These are phyloP conservation scores for Lentinula raphanica DNA, from an alignment of 768 basidiomycete species.

Conservation along the genomic window DNA sequence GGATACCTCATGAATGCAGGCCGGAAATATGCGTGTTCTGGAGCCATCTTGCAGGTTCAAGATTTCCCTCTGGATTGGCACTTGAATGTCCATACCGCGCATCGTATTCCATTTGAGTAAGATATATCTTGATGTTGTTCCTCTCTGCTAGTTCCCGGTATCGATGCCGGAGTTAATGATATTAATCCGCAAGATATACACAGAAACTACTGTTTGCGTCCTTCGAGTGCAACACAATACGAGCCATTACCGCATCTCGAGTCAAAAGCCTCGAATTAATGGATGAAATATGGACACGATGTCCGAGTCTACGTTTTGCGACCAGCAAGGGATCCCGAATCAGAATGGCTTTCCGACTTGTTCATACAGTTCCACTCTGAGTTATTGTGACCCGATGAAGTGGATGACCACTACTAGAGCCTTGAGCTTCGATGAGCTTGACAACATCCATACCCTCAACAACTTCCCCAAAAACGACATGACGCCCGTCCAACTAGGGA, in stretches of 20 bases:
- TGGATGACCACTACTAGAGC: constrained; percentile 36
- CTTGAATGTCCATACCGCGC: background rate
- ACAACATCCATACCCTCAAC: constrained; percentile 57
- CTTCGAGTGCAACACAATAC: background rate
- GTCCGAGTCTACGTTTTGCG: background rate
- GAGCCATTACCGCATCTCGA: too few relatives aligned
- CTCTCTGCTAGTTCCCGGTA: background rate
- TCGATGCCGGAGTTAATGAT: background rate
- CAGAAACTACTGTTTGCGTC: background rate
- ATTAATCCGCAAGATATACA: background rate
- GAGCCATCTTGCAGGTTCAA: background rate
- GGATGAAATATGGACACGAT: background rate
- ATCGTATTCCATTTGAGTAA: background rate
- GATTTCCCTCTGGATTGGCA: background rate
- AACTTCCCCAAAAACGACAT: constrained; percentile 90
- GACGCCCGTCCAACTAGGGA: constrained; percentile 58
- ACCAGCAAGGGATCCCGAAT: background rate
- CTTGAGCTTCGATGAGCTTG: constrained; percentile 36
- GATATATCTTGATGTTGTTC: background rate
- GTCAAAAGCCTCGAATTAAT: background rate
- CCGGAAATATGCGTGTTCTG: background rate
- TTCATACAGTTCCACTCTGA: constrained; percentile 44
- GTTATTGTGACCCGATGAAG: constrained; percentile 46
- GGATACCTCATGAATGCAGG: too few relatives aligned
- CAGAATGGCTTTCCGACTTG: background rate